Percentiles rank a stretch among this genome's conserved stretches.
Evolutionary conservation across 139 green algal genomes (phyloP).

Genomic region (Tetradesmus lagerheimii): DNA sequence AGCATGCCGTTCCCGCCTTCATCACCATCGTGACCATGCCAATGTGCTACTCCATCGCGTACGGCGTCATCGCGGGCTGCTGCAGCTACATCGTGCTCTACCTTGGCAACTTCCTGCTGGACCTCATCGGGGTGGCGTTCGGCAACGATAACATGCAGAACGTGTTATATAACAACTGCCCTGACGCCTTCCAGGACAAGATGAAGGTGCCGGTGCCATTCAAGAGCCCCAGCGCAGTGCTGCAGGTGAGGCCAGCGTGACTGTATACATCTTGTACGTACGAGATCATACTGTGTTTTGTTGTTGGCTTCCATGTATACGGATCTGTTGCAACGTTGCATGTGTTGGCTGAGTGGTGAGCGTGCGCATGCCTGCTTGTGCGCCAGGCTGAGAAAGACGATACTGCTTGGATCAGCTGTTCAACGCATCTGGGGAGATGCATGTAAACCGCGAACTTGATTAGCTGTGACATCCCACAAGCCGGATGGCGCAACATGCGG

Average conservation of each 20-base stretch:
- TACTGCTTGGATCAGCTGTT: too few species aligned
- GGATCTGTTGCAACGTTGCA: background rate
- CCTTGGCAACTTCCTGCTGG: conserved; percentile 49
- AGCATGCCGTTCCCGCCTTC: conserved; percentile 80
- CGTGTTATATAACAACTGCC: conserved; percentile 15
- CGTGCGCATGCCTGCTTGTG: too few species aligned
- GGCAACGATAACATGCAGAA: background rate
- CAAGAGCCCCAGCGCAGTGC: conserved; percentile 38
- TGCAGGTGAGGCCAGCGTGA: background rate
- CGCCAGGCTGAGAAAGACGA: too few species aligned
- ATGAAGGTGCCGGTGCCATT: conserved; percentile 13
- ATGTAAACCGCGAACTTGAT: too few species aligned
- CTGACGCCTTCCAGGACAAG: conserved; percentile 20
- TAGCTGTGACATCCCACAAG: too few species aligned
- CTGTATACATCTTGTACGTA: too few species aligned
- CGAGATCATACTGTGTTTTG: too few species aligned
- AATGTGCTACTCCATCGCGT: conserved; percentile 73
- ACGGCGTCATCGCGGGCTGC: conserved; percentile 79
- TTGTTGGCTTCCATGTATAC: background rate
- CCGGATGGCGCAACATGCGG: too few species aligned
- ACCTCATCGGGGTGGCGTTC: conserved; percentile 2
- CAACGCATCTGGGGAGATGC: too few species aligned
- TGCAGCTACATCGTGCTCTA: conserved; percentile 68
- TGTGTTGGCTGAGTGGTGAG: background rate
- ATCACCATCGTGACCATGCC: conserved; percentile 86